Percentiles rank a stretch among this genome's conserved stretches.
These are phyloP conservation scores for Amanita muscaria DNA, from an alignment of 768 basidiomycete genomes.

Conservation along the genomic window DNA sequence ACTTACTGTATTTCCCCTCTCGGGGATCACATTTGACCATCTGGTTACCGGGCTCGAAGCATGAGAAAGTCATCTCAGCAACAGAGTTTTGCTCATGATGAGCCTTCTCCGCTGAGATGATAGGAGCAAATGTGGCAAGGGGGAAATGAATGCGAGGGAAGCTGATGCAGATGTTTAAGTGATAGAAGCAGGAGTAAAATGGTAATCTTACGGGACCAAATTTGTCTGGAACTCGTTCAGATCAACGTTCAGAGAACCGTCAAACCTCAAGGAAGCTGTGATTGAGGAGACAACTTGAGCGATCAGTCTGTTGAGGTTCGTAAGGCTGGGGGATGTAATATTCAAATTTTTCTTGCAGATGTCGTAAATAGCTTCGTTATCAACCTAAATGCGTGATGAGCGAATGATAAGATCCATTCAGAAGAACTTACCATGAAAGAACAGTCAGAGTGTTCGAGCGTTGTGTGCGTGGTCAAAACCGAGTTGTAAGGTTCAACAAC, in stretches of 20 bases:
- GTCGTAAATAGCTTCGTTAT: conserved; percentile 99
- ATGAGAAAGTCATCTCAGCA: conserved; percentile 96
- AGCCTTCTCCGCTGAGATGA: conserved; percentile 93
- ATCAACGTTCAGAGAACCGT: conserved; percentile 96
- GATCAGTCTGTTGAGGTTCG: conserved; percentile 92
- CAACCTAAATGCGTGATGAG: conserved; percentile 46
- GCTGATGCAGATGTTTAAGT: conserved; percentile 28
- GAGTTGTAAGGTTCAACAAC: conserved; percentile 99
- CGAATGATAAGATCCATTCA: not conserved
- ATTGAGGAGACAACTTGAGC: conserved; percentile 98
- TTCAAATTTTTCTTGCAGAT: conserved; percentile 96
- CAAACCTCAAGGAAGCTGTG: conserved; percentile 95
- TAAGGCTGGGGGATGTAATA: conserved; percentile 79
- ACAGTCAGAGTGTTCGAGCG: conserved; percentile 99
- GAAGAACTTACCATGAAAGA: conserved; percentile 81
- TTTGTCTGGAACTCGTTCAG: conserved; percentile 99
- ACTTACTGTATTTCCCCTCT: conserved; percentile 96
- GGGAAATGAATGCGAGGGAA: conserved; percentile 99
- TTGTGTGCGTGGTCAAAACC: conserved; percentile 96
- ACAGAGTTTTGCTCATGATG: conserved; percentile 96
- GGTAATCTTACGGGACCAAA: conserved; percentile 75
- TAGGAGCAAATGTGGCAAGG: conserved; percentile 89
- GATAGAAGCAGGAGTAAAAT: conserved; percentile 4
- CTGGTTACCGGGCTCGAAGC: conserved; percentile 95
- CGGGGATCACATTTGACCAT: conserved; percentile 95